Evolutionary conservation across 306 rosid species (phyloP), one percentile per base, ranked within the genome.

Genomic region (Fagus crenata): DNA sequence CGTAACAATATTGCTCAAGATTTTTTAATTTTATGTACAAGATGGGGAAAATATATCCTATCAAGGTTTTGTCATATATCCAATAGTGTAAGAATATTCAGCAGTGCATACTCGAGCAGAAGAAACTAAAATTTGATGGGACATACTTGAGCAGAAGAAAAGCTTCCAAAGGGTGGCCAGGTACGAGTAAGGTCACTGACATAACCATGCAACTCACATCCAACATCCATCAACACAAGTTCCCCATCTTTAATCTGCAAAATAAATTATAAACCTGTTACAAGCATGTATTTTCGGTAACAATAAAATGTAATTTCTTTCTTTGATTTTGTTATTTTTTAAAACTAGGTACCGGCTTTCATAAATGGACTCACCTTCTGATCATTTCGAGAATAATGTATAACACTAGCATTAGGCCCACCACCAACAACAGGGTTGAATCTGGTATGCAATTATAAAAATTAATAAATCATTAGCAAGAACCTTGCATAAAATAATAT

Each of bases 341-440:
- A 59, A 59, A 59, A 59, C 46, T 14, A 64, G 40, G 46, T 7
- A 36, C 42, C 42, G 22, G 55, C 28, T 71, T 80, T 69, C 54
- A 72, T 51, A 71, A 61, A 42, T 75, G 75, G 75, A 80, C 85
- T 87, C 82, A 95, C 98, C 80, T 77, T 90, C 85, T 89, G 97
- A 85, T 95, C 97, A 83, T 95, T 95, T 83, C 97, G 87, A 84
- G 93, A 82, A 82, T 90, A 95, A 88, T 95, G 98, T 78, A 92
- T 91, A 49, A 92, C 85, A 64, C 97, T 87, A 68, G 87, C 97
- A 84, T 95, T 92, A 59, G 90, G 78, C 81, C 99, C 99, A 53
- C 99, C 99, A 78, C 97, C 97, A 80, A 92, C 97, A 74, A 95
- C 99, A 35, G 99, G 99, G 74, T 90, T 92, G 87, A 90, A 95